phyloP scores from a whole-genome alignment of 305 asterid species.

The Solanum aculeatissimum region DNA sequence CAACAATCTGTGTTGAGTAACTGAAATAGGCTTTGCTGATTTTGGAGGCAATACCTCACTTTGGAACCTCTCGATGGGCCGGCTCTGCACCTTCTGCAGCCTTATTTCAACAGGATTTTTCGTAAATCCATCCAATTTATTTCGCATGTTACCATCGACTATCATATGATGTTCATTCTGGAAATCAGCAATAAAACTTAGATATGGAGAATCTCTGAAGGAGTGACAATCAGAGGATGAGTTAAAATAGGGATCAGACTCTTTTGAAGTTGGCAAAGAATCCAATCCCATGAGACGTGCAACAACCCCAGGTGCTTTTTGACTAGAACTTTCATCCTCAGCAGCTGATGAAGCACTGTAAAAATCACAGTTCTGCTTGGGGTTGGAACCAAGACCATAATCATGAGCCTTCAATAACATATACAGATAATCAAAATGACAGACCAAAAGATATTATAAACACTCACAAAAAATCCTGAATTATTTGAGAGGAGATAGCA shows the following conservation, averaged over 20 bases:
- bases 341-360: slow-evolving; percentile 47
- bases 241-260: slow-evolving; percentile 31
- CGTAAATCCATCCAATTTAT: slow-evolving; percentile 68
- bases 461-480: not conserved
- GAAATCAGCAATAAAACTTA: slow-evolving; percentile 27
- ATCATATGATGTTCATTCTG: slow-evolving; percentile 65
- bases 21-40: slow-evolving; percentile 74
- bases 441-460: not conserved
- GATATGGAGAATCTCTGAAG: slow-evolving; percentile 51
- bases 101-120: slow-evolving; percentile 61
- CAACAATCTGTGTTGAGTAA: slow-evolving; percentile 58
- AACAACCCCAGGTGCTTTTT: slow-evolving; percentile 88
- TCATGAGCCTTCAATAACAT: slow-evolving; percentile 41
- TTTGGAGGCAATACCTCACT: slow-evolving; percentile 76
- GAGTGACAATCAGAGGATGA: slow-evolving; percentile 45
- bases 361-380: slow-evolving; percentile 28
- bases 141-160: slow-evolving; percentile 66
- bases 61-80: slow-evolving; percentile 81
- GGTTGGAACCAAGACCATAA: slow-evolving; percentile 30
- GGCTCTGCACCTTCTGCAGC: slow-evolving; percentile 55
- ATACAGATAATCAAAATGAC: not conserved
- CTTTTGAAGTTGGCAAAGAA: slow-evolving; percentile 63
- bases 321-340: slow-evolving; percentile 47
- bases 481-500: slow-evolving; percentile 5
- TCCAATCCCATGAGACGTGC: slow-evolving; percentile 99